Conservation (phyloP, 2,329 filamentous ascomycete species). For the Fusarium neocosmosporiellum region DNA sequence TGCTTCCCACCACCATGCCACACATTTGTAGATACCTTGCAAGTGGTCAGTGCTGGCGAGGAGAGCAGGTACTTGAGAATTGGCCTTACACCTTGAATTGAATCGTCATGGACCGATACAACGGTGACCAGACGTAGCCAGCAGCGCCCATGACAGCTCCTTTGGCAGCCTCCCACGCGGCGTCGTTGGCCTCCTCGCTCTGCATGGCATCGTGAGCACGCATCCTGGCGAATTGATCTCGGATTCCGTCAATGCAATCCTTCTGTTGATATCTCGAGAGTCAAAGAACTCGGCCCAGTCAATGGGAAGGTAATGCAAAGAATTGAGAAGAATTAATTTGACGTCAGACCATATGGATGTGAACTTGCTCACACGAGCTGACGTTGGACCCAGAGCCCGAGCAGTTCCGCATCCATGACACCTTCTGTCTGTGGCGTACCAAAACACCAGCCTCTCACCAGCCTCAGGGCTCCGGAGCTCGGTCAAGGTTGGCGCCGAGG, state of each 20-base stretch:
- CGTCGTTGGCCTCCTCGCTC: conserved; percentile 74
- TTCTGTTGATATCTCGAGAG: background rate
- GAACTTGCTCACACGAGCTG: conserved; percentile 25
- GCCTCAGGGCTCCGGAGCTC: conserved; percentile 6
- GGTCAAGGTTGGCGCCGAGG: background rate
- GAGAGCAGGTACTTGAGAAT: background rate
- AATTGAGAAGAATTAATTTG: conserved; percentile 6
- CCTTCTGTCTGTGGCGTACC: conserved; percentile 20
- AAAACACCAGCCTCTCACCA: conserved; percentile 19
- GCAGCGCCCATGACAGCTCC: conserved; percentile 74
- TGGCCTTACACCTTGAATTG: conserved; percentile 79
- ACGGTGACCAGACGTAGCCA: conserved; percentile 73
- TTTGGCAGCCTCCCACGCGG: conserved; percentile 76
- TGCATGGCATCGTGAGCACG: conserved; percentile 62
- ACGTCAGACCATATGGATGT: conserved; percentile 27
- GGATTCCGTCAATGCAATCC: background rate
- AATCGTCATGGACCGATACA: conserved; percentile 78
- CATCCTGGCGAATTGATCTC: conserved; percentile 30
- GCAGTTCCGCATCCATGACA: conserved; percentile 36
- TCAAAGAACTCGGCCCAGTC: background rate
- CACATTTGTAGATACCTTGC: conserved; percentile 83
- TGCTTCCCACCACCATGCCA: conserved; percentile 83
- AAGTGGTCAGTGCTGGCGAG: conserved; percentile 8
- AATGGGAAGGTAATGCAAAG: background rate
- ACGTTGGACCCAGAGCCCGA: conserved; percentile 20